Evolutionary conservation across 495 filamentous ascomycete species (phyloP), one percentile per base, ranked within the genome.

Genomic region (Bryoglossum gracile): DNA sequence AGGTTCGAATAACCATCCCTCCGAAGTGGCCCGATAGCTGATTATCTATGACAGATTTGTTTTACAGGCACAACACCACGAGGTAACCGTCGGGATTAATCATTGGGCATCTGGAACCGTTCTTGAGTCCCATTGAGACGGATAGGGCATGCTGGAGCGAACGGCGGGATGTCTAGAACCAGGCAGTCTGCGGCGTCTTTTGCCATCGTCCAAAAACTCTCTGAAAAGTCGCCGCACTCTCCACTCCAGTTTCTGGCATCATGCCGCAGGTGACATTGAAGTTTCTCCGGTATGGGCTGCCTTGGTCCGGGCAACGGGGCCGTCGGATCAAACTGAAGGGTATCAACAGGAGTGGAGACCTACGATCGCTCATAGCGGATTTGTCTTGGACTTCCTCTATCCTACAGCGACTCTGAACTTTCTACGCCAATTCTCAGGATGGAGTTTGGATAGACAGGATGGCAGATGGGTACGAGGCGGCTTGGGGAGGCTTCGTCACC

Each of bases 101-200:
- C n/a, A 18, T 16, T 16, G 13, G 2, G 13, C 37, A 8, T 23
- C 24, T 16, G 10, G 32, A 30, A 39, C 0, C 14, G 14, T 43
- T 19, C 8, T 26, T 13, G 13, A 34, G 38, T 11, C 26, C 42
- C n/a, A 41, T 41, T 36, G 30, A 38, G n/a, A 47, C 19, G 26
- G 40, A 45, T 51, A 46, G 51, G 58, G 58, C 40, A 94, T 94
- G 87, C 83, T 91, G 67, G 86, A 94, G 83, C 83, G 82, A 65
- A 84, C 83, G 46, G 79, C 80, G 50, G 76, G 77, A 70, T 84
- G 79, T 71, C 75, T 89, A 66, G 80, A 89, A 76, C 79, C 77
- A 70, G 85, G 82, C 74, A 79, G 77, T 62, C 63, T 75, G 66
- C 77, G 78, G 62, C 74, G 75, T 68, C 72, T 84, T 56, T 66